These are phyloP conservation scores for Salix suchowensis DNA, from an alignment of 345 rosid species.

Conservation along the genomic window DNA sequence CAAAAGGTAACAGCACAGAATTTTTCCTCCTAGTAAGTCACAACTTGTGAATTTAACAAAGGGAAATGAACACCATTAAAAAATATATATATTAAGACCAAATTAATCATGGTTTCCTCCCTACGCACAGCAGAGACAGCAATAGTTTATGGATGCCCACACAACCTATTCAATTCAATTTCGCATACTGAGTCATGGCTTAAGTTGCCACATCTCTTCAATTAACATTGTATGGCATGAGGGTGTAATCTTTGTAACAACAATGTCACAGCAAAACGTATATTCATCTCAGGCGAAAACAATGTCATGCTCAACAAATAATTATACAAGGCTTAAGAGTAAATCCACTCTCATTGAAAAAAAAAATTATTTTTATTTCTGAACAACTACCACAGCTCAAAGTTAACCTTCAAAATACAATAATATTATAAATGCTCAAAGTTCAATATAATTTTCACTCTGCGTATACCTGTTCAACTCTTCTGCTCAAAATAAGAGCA, in stretches of 20 bases:
- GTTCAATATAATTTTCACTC: background rate
- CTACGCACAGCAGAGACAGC: background rate
- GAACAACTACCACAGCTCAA: background rate
- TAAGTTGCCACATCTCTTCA: background rate
- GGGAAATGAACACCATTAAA: background rate
- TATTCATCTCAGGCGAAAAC: background rate
- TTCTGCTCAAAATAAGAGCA: slow-evolving; percentile 8
- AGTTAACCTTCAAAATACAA: slow-evolving; percentile 3
- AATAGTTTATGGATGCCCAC: background rate
- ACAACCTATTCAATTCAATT: background rate
- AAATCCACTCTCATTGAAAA: background rate
- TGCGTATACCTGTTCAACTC: slow-evolving; percentile 26
- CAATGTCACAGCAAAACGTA: background rate
- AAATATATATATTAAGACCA: background rate
- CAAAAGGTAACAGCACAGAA: background rate
- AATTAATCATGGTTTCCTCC: background rate
- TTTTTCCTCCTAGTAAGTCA: background rate
- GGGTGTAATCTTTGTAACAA: background rate
- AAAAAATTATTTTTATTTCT: background rate
- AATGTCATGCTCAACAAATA: background rate
- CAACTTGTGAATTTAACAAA: background rate
- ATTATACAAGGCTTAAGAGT: background rate
- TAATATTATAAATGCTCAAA: background rate
- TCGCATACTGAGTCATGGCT: background rate
- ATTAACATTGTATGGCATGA: background rate